Evolutionary conservation across 345 rosid species (phyloP), one percentile per base, ranked within the genome.

Genomic region (Bruguiera sexangula): DNA sequence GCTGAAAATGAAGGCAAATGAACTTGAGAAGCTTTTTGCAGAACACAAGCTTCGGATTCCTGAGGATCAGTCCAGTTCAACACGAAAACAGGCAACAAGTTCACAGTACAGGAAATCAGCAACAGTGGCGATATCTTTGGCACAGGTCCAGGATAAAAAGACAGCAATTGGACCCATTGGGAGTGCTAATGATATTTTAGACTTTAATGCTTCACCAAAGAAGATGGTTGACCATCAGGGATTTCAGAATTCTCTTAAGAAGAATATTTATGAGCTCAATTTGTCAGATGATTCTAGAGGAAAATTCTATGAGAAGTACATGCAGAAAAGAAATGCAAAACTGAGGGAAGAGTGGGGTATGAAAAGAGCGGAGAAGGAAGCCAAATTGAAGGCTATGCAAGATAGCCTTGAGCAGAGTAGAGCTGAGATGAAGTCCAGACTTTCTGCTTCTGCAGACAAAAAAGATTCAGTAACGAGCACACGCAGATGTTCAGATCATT

Each of bases 21-120:
- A 94, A 78, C 91, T 94, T 70, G 97, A 94, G 75, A 91, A 85
- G 85, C 95, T 94, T 66, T 91, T 94, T 79, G 90, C 96, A 1
- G 90, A 88, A 75, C 98, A 91, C 75, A 89, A 89, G 83, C 97
- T 87, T 68, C 88, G 96, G 59, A 87, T 78, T 73, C 97, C 96
- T 0, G 87, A 81, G 58, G 98, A 91, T 77, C 97, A 87, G 74
- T 80, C 85, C 59, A 79, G 80, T 85, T 86, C 88, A 30, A 77
- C 77, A 7, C 75, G 96, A 74, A 87, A 88, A 69, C 87, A 70
- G 62, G 76, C 81, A 56, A 74, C 55, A 64, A 82, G 75, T 57
- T 82, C 84, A 60, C 83, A 78, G 65, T 70, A 72, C 67, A 78
- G 75, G 66, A 85, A 81, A 76, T 69, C 87, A 65, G 81, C 69